phyloP scores from a whole-genome alignment of 306 rosid genomes.

The Senna tora region DNA sequence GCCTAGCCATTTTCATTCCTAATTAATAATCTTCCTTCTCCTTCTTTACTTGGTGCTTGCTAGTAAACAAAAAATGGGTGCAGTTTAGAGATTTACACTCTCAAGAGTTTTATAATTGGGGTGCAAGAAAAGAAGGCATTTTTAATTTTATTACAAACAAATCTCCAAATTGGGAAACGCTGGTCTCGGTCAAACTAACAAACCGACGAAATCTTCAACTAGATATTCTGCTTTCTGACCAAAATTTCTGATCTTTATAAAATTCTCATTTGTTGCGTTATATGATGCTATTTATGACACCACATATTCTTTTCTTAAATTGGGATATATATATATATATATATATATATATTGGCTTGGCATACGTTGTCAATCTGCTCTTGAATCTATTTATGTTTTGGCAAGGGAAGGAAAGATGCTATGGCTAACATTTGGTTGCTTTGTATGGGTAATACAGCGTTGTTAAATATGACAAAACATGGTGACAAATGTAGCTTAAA shows the following conservation, averaged over 20 bases:
- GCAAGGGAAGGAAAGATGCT: slow-evolving; percentile 38
- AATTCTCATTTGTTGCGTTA: slow-evolving; percentile 33
- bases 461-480: slow-evolving; percentile 22
- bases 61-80: slow-evolving; percentile 41
- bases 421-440: slow-evolving; percentile 27
- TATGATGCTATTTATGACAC: slow-evolving; percentile 38
- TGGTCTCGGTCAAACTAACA: slow-evolving; percentile 64
- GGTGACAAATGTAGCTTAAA: slow-evolving; percentile 14
- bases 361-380: slow-evolving; percentile 37
- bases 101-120: slow-evolving; percentile 44
- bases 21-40: slow-evolving; percentile 18
- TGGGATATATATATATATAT: slow-evolving; percentile 41
- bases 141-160: no score
- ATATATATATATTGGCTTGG: slow-evolving; percentile 32
- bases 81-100: slow-evolving; percentile 8
- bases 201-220: slow-evolving; percentile 54
- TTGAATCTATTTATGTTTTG: slow-evolving; percentile 15
- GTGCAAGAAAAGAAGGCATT: slow-evolving; percentile 15
- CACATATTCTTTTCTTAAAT: slow-evolving; percentile 49
- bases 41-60: slow-evolving; percentile 24
- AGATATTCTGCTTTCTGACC: slow-evolving; percentile 58
- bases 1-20: slow-evolving; percentile 18
- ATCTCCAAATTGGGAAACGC: slow-evolving; percentile 42
- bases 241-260: slow-evolving; percentile 32
- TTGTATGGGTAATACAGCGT: slow-evolving; percentile 32